Evolutionary conservation across 257 asterid genomes (phyloP), one percentile per base, ranked within the genome.

Genomic region (Henckelia pumila): DNA sequence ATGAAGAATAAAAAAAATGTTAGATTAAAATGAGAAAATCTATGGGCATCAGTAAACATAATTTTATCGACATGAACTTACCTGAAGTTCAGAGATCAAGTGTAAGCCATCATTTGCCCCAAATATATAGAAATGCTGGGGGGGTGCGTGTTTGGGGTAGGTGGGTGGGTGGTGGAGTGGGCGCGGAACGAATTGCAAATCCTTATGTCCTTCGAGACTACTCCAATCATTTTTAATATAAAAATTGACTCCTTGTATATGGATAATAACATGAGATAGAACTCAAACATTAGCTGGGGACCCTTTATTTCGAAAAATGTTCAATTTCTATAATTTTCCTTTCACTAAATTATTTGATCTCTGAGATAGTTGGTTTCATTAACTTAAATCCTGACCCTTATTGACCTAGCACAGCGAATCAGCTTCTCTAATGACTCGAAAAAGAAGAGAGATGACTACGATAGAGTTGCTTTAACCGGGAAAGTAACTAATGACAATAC

Each of bases 61-160:
- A 21, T 9, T 9, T 82, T 76, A 67, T 88, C 93, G 47, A 88
- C 95, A 85, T 73, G 67, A 67, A 89, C 97, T 85, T 86, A 85
- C 92, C 94, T 85, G 91, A 77, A 83, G 92, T 89, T 92, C 97
- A 73, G 93, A 37, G 92, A 89, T 89, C 96, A 92, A 89, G 98
- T 92, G 95, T 85, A 88, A 79, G 83, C 73, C 97, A 89, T 92
- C 95, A 89, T 74, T 55, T 92, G 92, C 88, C 87, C 79, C 68
- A 69, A 68, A 66, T 56, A 35, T 55, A 28, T 20, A 17, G 58
- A 30, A 40, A 40, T 56, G 52, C 66, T n/a, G n/a, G n/a, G n/a
- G n/a, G n/a, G n/a, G n/a, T n/a, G n/a, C n/a, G n/a, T n/a, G n/a
- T n/a, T n/a, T n/a, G n/a, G n/a, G n/a, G n/a, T n/a, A n/a, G n/a